These are phyloP conservation scores for Diaporthe velutina DNA, from an alignment of 2,329 filamentous ascomycete genomes.

Conservation along the genomic window DNA sequence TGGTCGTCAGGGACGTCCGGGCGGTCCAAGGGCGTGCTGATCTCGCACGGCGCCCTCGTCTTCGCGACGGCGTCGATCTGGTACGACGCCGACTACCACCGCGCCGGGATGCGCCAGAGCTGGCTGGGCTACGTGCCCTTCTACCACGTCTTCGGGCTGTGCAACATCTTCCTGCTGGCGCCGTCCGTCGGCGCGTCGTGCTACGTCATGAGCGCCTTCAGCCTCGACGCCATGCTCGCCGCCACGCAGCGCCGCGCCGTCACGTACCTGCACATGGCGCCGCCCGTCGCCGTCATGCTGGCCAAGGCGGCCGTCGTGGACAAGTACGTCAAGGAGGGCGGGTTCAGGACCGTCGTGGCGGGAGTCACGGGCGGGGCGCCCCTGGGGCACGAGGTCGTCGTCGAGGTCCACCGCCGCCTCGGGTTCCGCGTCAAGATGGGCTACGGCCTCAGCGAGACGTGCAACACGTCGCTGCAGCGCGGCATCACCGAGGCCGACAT, in stretches of 20 bases:
- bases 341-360: conserved; percentile 65
- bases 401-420: conserved; percentile 71
- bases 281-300: conserved; percentile 77
- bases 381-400: conserved; percentile 65
- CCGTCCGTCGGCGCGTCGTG: conserved; percentile 66
- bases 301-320: conserved; percentile 78
- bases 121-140: conserved; percentile 77
- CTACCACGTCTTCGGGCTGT: conserved; percentile 74
- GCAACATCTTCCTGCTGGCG: conserved; percentile 70
- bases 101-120: conserved; percentile 49
- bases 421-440: conserved; percentile 69
- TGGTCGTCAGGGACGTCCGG: conserved; percentile 76
- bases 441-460: conserved; percentile 82
- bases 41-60: conserved; percentile 76
- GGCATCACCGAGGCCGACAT: conserved; percentile 63
- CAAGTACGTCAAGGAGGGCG: conserved; percentile 60
- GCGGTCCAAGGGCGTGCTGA: conserved; percentile 80
- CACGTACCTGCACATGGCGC: conserved; percentile 75
- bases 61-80: conserved; percentile 66
- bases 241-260: conserved; percentile 73
- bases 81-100: conserved; percentile 62
- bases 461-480: conserved; percentile 73
- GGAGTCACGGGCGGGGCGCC: conserved; percentile 76
- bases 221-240: conserved; percentile 74
- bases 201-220: conserved; percentile 79